A percentile compares a stretch with the other conserved stretches of the same genome.
These are phyloP conservation scores for Saccharomyces mikatae DNA, from an alignment of 805 yeast species.

Conservation along the genomic window DNA sequence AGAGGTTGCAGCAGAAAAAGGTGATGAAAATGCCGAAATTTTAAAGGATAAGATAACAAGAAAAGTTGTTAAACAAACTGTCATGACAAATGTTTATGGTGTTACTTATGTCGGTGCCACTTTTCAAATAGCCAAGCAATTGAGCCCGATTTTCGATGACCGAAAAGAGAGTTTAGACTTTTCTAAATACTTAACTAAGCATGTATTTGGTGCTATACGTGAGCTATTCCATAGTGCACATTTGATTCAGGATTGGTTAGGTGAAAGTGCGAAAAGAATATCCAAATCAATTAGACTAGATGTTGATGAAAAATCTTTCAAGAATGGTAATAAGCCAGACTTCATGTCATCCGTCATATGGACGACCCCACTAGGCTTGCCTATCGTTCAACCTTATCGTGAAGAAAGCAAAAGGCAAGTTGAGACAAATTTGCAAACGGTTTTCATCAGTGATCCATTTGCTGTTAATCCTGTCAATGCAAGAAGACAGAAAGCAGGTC, in stretches of 20 bases:
- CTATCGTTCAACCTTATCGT: constrained; percentile 96
- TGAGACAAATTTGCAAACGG: constrained; percentile 77
- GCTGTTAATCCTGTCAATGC: constrained; percentile 74
- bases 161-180: constrained; percentile 38
- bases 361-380: constrained; percentile 94
- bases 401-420: constrained; percentile 55
- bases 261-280: constrained; percentile 73
- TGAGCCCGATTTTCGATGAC: constrained; percentile 50
- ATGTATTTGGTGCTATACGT: constrained; percentile 76
- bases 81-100: constrained; percentile 97
- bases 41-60: constrained; percentile 62
- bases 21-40: constrained; percentile 42
- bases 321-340: constrained; percentile 44
- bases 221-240: constrained; percentile 89
- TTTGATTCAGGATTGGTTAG: constrained; percentile 92
- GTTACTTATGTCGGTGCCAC: constrained; percentile 92
- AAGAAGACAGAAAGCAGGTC: constrained; percentile 84
- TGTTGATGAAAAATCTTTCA: constrained; percentile 38
- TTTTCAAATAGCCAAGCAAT: constrained; percentile 74
- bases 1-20: constrained; percentile 44
- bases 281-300: constrained; percentile 70
- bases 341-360: constrained; percentile 86
- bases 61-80: constrained; percentile 92
- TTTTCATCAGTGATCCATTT: constrained; percentile 84
- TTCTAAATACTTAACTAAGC: constrained; percentile 61